phyloP scores from a whole-genome alignment of 345 rosid genomes.

The Eucalyptus urophylla region DNA sequence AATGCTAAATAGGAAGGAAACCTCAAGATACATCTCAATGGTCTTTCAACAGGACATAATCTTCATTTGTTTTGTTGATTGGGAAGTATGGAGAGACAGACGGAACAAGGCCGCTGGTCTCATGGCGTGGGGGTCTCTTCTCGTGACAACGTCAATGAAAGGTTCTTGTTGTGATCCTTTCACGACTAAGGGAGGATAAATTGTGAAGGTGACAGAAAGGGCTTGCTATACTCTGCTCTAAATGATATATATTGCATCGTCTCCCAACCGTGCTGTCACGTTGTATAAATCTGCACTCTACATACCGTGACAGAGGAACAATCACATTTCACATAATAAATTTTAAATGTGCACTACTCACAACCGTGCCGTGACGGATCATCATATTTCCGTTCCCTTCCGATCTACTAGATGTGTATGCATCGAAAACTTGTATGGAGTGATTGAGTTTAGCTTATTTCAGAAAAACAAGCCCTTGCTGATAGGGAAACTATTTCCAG shows the following conservation, averaged over 20 bases:
- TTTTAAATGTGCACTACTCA: background rate
- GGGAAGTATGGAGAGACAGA: background rate
- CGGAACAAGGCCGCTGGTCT: background rate
- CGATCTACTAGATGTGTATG: background rate
- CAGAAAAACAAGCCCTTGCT: background rate
- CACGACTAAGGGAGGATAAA: background rate
- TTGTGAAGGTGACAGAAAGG: background rate
- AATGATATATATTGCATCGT: background rate
- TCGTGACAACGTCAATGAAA: background rate
- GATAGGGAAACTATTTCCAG: background rate
- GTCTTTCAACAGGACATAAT: background rate
- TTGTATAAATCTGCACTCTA: background rate
- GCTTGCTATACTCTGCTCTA: background rate
- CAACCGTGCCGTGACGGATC: background rate
- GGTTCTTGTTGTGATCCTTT: background rate
- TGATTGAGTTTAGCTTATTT: background rate
- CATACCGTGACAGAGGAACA: background rate
- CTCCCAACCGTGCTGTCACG: background rate
- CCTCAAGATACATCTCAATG: background rate
- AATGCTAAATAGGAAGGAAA: background rate
- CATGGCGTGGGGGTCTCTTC: background rate
- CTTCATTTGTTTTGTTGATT: background rate
- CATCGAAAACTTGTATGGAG: background rate
- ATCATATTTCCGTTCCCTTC: background rate
- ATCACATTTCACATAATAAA: background rate